phyloP scores from a whole-genome alignment of 495 filamentous ascomycete genomes.

The Hapsidospora chrysogenum region DNA sequence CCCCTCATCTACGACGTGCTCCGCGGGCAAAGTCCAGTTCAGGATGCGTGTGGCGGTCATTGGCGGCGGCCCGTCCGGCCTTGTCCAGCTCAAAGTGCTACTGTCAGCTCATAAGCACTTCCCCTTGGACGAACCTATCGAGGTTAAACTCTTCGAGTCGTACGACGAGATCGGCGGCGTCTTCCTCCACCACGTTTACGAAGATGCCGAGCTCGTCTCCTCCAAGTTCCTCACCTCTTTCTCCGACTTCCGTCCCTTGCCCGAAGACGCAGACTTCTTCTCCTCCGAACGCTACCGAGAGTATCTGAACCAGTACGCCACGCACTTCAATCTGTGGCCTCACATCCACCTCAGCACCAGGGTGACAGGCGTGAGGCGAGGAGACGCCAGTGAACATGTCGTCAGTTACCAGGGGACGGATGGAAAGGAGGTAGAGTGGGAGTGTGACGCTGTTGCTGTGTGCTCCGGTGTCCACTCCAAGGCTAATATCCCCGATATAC shows the following conservation, averaged over 20 bases:
- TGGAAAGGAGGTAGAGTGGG: slow-evolving; percentile 8
- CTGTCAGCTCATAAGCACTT: slow-evolving; percentile 13
- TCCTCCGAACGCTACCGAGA: slow-evolving; percentile 12
- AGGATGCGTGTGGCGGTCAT: slow-evolving; percentile 17
- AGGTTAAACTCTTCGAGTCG: slow-evolving; percentile 13
- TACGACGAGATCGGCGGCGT: slow-evolving; percentile 13
- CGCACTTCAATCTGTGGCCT: slow-evolving; percentile 19
- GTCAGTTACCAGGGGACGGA: slow-evolving; percentile 7
- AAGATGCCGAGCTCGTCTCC: slow-evolving; percentile 20
- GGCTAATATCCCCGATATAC: slow-evolving; percentile 20
- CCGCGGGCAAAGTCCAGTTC: too few relatives aligned
- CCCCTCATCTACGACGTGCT: too few relatives aligned
- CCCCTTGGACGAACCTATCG: slow-evolving; percentile 15
- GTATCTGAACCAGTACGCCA: slow-evolving; percentile 23
- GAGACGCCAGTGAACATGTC: slow-evolving; percentile 10
- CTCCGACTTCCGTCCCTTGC: slow-evolving; percentile 17
- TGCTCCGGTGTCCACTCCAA: slow-evolving; percentile 25
- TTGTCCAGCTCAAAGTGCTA: slow-evolving; percentile 28
- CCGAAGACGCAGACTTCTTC: slow-evolving; percentile 19
- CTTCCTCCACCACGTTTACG: slow-evolving; percentile 16
- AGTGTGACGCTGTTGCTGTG: slow-evolving; percentile 24
- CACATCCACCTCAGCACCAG: slow-evolving; percentile 17
- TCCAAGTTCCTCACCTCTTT: slow-evolving; percentile 23
- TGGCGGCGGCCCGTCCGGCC: slow-evolving; percentile 26
- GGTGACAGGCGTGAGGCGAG: slow-evolving; percentile 10